phyloP scores from a whole-genome alignment of 805 yeast species.

The Nakazawaea wyomingensis region DNA sequence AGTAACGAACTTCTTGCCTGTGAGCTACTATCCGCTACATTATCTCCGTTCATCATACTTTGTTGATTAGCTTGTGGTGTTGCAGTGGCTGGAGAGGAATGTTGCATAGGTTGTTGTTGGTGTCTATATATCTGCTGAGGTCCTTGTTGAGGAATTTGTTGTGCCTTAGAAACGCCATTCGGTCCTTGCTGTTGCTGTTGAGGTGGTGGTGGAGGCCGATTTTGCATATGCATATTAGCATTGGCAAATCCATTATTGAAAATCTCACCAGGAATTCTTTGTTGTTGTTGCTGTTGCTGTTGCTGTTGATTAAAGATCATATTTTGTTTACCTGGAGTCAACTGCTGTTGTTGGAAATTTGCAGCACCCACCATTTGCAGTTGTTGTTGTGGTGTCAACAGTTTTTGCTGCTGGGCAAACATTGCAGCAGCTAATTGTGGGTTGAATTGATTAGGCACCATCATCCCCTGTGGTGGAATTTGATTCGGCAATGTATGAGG shows the following conservation, averaged over 20 bases:
- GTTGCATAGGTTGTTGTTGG: conserved; percentile 13
- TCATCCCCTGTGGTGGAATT: conserved; percentile 24
- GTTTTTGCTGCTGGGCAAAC: conserved; percentile 19
- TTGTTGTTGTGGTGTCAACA: conserved; percentile 17
- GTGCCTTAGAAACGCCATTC: background rate
- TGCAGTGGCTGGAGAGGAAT: conserved; percentile 9
- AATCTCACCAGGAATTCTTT: conserved; percentile 19
- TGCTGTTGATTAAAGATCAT: conserved; percentile 13
- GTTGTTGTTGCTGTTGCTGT: conserved; percentile 13
- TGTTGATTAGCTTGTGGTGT: conserved; percentile 13
- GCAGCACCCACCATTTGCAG: conserved; percentile 14
- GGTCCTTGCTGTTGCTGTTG: conserved; percentile 14
- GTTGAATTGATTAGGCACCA: conserved; percentile 25
- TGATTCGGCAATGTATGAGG: conserved; percentile 7
- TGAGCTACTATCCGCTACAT: conserved; percentile 24
- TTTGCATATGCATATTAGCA: conserved; percentile 14
- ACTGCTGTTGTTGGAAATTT: conserved; percentile 20
- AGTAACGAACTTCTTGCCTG: conserved; percentile 9
- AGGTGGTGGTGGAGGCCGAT: conserved; percentile 23
- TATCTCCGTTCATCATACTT: conserved; percentile 35
- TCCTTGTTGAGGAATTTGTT: conserved; percentile 1
- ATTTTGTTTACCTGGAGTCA: conserved; percentile 10
- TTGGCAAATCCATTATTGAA: conserved; percentile 19
- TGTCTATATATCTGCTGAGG: conserved; percentile 1
- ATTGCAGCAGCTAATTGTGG: conserved; percentile 24